These are phyloP conservation scores for Fusarium irregulare DNA, from an alignment of 2,329 filamentous ascomycete genomes.

Conservation along the genomic window DNA sequence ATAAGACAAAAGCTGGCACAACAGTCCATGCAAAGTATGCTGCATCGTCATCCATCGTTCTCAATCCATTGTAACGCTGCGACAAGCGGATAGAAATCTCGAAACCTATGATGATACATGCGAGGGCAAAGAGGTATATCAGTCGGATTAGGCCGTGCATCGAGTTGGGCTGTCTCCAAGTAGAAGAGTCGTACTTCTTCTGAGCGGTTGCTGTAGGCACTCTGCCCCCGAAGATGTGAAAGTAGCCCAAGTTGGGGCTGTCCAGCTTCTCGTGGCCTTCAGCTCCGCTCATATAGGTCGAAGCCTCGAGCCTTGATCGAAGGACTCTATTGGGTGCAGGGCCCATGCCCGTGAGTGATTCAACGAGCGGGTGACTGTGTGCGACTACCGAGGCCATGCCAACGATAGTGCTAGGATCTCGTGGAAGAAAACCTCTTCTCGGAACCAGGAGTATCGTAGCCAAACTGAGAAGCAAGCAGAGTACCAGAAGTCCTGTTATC, in stretches of 20 bases:
- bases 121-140: slow-evolving; percentile 43
- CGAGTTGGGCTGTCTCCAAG: slow-evolving; percentile 48
- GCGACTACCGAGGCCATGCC: slow-evolving; percentile 52
- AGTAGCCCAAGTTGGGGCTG: slow-evolving; percentile 39
- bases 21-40: slow-evolving; percentile 53
- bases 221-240: slow-evolving; percentile 45
- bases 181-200: slow-evolving; percentile 39
- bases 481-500: slow-evolving; percentile 45
- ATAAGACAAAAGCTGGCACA: slow-evolving; percentile 47
- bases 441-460: slow-evolving; percentile 42
- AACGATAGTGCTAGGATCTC: slow-evolving; percentile 50
- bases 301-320: slow-evolving; percentile 43
- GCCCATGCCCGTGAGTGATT: slow-evolving; percentile 51
- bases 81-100: slow-evolving; percentile 52
- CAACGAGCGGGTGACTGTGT: slow-evolving; percentile 51
- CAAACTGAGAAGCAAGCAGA: slow-evolving; percentile 43
- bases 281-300: slow-evolving; percentile 50
- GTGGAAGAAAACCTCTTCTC: slow-evolving; percentile 50
- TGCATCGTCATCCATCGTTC: slow-evolving; percentile 45
- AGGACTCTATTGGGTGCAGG: slow-evolving; percentile 47
- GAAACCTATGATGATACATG: slow-evolving; percentile 49
- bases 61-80: slow-evolving; percentile 46
- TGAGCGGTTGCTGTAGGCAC: slow-evolving; percentile 28
- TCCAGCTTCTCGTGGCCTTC: slow-evolving; percentile 51
- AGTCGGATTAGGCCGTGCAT: slow-evolving; percentile 48